Percentiles rank a stretch among this genome's conserved stretches.
Evolutionary conservation across 176 grass and related monocot species (phyloP).

Genomic region (Stipa capillata): DNA sequence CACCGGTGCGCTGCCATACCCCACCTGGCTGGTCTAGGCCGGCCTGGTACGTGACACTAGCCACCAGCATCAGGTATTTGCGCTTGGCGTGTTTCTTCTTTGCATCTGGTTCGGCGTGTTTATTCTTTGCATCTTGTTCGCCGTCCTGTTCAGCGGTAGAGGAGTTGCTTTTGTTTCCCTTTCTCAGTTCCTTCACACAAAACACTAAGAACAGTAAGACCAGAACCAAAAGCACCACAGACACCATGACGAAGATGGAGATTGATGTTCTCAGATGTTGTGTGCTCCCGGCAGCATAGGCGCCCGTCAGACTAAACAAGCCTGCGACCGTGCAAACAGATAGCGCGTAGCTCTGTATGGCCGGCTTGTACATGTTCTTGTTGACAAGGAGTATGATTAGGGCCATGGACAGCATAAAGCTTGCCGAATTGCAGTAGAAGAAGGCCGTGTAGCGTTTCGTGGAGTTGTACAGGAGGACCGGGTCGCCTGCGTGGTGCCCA

Average conservation of each 20-base stretch:
- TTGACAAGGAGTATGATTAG: conserved; percentile 10
- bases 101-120: too few relatives aligned
- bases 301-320: not conserved
- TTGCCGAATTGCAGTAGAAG: conserved; percentile 17
- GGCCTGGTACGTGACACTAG: too few relatives aligned
- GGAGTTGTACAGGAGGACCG: not conserved
- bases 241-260: not conserved
- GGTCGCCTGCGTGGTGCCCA: not conserved
- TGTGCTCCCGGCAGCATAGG: not conserved
- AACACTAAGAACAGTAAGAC: not conserved
- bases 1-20: too few relatives aligned
- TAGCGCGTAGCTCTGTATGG: not conserved
- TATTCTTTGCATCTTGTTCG: too few relatives aligned
- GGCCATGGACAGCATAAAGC: not conserved
- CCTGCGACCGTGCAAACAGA: not conserved
- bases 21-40: too few relatives aligned
- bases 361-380: not conserved
- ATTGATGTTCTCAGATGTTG: not conserved
- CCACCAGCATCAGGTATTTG: not conserved
- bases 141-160: too few relatives aligned
- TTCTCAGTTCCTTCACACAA: too few relatives aligned
- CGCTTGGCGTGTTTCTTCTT: not conserved
- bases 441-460: not conserved
- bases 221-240: not conserved
- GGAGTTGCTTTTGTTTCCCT: too few relatives aligned